Percentiles rank a stretch among this genome's conserved stretches.
These are phyloP conservation scores for Tuctoria greenei DNA, from an alignment of 176 grass and related monocot species.

Conservation along the genomic window DNA sequence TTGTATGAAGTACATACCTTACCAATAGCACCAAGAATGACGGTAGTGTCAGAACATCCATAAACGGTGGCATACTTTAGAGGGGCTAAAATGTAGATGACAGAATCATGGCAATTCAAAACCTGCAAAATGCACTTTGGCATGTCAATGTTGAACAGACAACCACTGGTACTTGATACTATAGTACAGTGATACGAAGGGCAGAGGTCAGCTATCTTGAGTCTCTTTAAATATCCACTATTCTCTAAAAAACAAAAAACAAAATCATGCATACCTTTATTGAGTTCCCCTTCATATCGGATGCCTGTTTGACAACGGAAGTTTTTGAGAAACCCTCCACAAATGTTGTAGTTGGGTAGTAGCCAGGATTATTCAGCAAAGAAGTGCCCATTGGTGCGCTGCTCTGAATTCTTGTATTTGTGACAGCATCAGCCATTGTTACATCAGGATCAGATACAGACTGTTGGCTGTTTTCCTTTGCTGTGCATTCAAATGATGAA, in stretches of 20 bases:
- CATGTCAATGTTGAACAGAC: background rate
- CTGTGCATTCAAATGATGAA: conserved; percentile 59
- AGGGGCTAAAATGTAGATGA: conserved; percentile 83
- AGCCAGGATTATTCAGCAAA: conserved; percentile 54
- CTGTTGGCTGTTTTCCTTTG: conserved; percentile 57
- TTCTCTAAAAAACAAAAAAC: background rate
- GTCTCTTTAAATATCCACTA: background rate
- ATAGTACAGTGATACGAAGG: background rate
- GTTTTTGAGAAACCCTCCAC: conserved; percentile 96
- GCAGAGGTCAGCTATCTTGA: background rate
- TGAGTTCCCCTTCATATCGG: conserved; percentile 91
- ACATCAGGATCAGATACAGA: conserved; percentile 69
- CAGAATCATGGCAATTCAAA: conserved; percentile 84
- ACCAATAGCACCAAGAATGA: conserved; percentile 93
- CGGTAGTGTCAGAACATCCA: conserved; percentile 93
- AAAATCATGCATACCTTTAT: conserved; percentile 60
- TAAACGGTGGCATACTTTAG: conserved; percentile 93
- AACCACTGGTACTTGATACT: conserved; percentile 8
- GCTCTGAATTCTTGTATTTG: conserved; percentile 54
- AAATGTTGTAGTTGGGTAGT: conserved; percentile 69
- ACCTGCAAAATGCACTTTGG: conserved; percentile 41
- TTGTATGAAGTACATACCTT: conserved; percentile 64
- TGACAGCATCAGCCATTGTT: conserved; percentile 75
- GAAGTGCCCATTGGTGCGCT: conserved; percentile 39
- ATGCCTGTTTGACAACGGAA: conserved; percentile 82